Conservation (phyloP, 345 rosid genomes). For the Angophora floribunda region DNA sequence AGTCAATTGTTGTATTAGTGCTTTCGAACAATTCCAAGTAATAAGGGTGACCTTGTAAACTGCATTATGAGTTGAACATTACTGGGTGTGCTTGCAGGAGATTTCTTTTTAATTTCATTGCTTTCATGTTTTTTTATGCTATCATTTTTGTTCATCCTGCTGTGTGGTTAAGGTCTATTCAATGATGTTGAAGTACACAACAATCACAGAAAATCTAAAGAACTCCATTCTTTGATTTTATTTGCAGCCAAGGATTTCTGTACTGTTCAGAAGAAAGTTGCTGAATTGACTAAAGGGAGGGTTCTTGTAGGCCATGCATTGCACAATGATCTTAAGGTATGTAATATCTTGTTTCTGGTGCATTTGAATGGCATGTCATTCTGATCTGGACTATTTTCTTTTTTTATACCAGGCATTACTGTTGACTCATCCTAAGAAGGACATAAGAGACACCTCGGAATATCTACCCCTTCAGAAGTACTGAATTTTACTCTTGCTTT, state of each 20-base stretch:
- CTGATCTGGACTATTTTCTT: neutral
- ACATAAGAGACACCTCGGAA: constrained; percentile 71
- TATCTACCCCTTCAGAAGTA: constrained; percentile 80
- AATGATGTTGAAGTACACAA: neutral
- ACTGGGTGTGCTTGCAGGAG: neutral
- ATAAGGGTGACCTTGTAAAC: neutral
- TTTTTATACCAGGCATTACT: constrained; percentile 50
- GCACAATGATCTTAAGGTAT: constrained; percentile 93
- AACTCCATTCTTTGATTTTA: neutral
- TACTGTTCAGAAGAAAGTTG: constrained; percentile 74
- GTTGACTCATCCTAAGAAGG: constrained; percentile 74
- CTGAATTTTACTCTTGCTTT: neutral
- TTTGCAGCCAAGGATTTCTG: constrained; percentile 73
- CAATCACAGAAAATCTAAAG: neutral
- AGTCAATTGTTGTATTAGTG: neutral
- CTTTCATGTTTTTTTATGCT: neutral
- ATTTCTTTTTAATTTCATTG: neutral
- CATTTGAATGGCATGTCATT: neutral
- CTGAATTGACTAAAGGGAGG: constrained; percentile 68
- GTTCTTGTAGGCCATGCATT: constrained; percentile 92
- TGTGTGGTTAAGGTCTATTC: neutral
- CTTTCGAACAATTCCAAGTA: neutral
- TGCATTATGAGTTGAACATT: neutral
- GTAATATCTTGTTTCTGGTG: neutral
- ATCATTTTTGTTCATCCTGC: neutral